These are phyloP conservation scores for Chaetoceros tenuissimus DNA, from an alignment of 108 stramenopile genomes.

Conservation along the genomic window DNA sequence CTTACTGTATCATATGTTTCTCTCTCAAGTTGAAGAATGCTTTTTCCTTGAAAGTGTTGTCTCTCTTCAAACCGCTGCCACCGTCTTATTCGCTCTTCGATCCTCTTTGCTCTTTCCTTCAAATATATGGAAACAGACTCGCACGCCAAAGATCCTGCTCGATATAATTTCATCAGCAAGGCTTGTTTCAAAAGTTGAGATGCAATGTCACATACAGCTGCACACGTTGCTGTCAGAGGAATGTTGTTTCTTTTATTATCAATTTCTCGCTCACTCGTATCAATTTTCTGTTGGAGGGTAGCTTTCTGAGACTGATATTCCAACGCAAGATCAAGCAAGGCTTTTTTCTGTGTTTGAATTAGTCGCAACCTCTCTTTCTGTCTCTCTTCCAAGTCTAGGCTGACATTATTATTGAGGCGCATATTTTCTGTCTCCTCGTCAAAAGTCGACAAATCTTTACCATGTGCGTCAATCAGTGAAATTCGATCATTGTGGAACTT, in stretches of 20 bases:
- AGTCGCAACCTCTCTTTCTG: constrained; percentile 28
- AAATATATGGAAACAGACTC: constrained; percentile 57
- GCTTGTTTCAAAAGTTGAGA: constrained; percentile 56
- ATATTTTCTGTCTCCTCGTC: constrained; percentile 25
- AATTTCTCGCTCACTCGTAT: not conserved
- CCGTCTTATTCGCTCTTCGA: constrained; percentile 18
- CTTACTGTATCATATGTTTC: constrained; percentile 53
- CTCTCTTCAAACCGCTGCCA: constrained; percentile 10
- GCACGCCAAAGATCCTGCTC: constrained; percentile 50
- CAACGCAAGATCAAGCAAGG: constrained; percentile 22
- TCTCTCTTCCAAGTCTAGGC: constrained; percentile 22
- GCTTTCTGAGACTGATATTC: constrained; percentile 4
- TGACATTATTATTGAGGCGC: constrained; percentile 18
- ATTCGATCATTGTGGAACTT: constrained; percentile 17
- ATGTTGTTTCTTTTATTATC: constrained; percentile 6
- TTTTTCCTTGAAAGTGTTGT: constrained; percentile 18
- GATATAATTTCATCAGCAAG: constrained; percentile 38
- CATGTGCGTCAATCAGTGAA: constrained; percentile 10
- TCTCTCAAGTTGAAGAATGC: constrained; percentile 21
- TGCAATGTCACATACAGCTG: constrained; percentile 60
- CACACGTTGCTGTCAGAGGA: constrained; percentile 55
- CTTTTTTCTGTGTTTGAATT: constrained; percentile 45
- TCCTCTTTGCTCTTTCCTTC: constrained; percentile 36
- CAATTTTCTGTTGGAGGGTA: constrained; percentile 13
- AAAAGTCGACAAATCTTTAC: constrained; percentile 17